Base-by-base conservation (phyloP, 371 early-diverging fungal species). In the Mucor saturninus region DNA sequence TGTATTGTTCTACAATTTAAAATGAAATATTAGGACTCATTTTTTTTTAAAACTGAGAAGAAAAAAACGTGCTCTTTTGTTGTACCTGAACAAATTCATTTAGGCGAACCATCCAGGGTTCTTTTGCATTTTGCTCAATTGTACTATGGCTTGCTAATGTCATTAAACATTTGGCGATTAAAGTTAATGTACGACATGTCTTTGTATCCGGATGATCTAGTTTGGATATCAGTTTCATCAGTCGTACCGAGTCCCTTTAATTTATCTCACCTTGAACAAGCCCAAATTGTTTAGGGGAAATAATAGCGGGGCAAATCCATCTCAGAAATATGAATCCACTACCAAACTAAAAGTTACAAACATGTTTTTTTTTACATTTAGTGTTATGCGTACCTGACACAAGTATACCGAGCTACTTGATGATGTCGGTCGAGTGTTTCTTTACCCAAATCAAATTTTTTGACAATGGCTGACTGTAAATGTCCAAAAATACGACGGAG, bases 261-360 rank as follows among this genome's bases (percentile, higher is more conserved):
- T 46, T 21, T 21, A 21, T 46, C 46, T 46, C 26, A 83, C 85
- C 81, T 73, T 73, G 63, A 39, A 87, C 85, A n/a, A 94, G 69
- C 13, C 86, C 85, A 75, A 93, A 94, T 14, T 90, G 72, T 62
- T 88, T 87, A n/a, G 95, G 95, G 51, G 90, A 86, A 28, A 93
- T 77, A 64, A 94, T 91, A 0, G 95, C 93, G 0, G 95, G 93
- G 59, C 93, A 93, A 57, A 95, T 86, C 60, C 93, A 80, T 15
- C 95, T 79, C 37, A 95, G 66, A 69, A 95, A 95, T 5, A 95
- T 69, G 73, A 95, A 93, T 1, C 91, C 91, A 64, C 91, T 91
- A 59, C 14, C 71, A 43, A 15, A 46, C 50, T 45, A n/a, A 45
- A 21, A 50, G 21, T 42, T 21, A 21, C 21, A 21, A 21, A 21